Percentiles rank a stretch among this genome's conserved stretches.
phyloP scores from a whole-genome alignment of 225 moss, liverwort and hornwort genomes.

The Pseudoscleropodium purum region DNA sequence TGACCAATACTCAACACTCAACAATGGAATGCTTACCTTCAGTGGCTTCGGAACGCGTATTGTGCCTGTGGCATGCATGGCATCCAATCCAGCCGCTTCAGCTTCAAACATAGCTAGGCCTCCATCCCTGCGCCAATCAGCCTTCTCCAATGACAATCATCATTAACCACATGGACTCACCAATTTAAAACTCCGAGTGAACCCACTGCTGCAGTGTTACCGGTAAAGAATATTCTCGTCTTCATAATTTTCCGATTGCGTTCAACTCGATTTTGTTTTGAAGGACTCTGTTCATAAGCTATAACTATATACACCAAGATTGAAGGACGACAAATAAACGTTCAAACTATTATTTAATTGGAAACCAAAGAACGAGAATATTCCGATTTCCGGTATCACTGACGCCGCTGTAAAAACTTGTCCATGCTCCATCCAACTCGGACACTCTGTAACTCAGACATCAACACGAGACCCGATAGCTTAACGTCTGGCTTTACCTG shows the following conservation, averaged over 20 bases:
- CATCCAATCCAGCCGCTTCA: constrained; percentile 84
- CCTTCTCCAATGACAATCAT: constrained; percentile 22
- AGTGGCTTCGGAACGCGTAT: constrained; percentile 85
- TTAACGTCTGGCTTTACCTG: constrained; percentile 19
- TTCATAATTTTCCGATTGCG: not conserved
- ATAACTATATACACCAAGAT: not conserved
- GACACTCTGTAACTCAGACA: not conserved
- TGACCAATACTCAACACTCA: no score
- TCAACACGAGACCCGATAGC: not conserved
- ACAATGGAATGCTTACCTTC: constrained; percentile 28
- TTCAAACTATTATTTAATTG: not conserved
- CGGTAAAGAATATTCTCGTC: not conserved
- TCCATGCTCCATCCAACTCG: not conserved
- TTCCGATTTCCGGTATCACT: no score
- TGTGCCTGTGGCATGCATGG: constrained; percentile 71
- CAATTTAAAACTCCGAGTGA: not conserved
- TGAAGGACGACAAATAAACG: not conserved
- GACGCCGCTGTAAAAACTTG: no score
- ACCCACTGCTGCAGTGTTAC: not conserved
- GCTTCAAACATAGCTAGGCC: constrained; percentile 93
- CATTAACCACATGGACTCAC: not conserved
- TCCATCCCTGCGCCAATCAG: constrained; percentile 40
- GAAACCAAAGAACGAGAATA: not conserved
- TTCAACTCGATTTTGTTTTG: not conserved
- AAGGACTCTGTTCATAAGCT: not conserved